A percentile compares a stretch with the other conserved stretches of the same genome.
phyloP scores from a whole-genome alignment of 2,329 filamentous ascomycete genomes.

The Chaetomium olivaceum region DNA sequence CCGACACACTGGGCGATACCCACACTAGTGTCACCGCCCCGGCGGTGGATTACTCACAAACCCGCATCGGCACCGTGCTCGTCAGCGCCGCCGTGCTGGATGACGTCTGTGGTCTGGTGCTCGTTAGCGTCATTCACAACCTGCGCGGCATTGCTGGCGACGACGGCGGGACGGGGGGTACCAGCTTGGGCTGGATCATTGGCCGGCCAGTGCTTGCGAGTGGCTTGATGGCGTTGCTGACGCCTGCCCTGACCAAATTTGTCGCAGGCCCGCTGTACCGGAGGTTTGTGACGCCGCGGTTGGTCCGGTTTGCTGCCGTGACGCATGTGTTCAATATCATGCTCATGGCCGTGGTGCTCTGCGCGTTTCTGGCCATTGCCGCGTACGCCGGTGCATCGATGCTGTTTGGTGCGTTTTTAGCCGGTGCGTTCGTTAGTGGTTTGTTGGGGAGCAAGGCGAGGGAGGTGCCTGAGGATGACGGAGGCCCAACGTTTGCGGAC shows the following conservation, averaged over 20 bases:
- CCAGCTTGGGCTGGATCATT: slow-evolving; percentile 35
- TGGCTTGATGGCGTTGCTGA: slow-evolving; percentile 28
- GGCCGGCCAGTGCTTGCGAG: slow-evolving; percentile 31
- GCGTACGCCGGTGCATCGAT: slow-evolving; percentile 32
- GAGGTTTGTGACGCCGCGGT: slow-evolving; percentile 1
- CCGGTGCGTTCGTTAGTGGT: slow-evolving; percentile 29
- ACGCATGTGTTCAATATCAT: slow-evolving; percentile 20
- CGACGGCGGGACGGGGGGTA: slow-evolving; percentile 10
- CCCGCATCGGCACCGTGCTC: slow-evolving; percentile 60
- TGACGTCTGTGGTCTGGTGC: slow-evolving; percentile 74
- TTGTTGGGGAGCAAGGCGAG: slow-evolving; percentile 3
- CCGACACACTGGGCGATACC: background rate
- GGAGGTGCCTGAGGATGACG: background rate
- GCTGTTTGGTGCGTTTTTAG: slow-evolving; percentile 31
- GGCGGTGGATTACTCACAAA: slow-evolving; percentile 40
- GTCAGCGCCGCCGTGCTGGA: slow-evolving; percentile 78
- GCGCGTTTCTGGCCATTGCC: slow-evolving; percentile 28
- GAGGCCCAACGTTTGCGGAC: slow-evolving; percentile 16
- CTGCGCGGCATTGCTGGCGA: slow-evolving; percentile 45
- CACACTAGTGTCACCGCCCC: background rate
- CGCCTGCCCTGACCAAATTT: slow-evolving; percentile 25
- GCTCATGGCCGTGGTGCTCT: slow-evolving; percentile 26
- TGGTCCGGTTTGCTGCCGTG: background rate
- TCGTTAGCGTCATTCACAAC: slow-evolving; percentile 74
- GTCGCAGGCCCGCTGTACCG: slow-evolving; percentile 24